Evolutionary conservation across 768 basidiomycete genomes (phyloP).

Genomic region (Rhodosporidiobolus sp.): DNA sequence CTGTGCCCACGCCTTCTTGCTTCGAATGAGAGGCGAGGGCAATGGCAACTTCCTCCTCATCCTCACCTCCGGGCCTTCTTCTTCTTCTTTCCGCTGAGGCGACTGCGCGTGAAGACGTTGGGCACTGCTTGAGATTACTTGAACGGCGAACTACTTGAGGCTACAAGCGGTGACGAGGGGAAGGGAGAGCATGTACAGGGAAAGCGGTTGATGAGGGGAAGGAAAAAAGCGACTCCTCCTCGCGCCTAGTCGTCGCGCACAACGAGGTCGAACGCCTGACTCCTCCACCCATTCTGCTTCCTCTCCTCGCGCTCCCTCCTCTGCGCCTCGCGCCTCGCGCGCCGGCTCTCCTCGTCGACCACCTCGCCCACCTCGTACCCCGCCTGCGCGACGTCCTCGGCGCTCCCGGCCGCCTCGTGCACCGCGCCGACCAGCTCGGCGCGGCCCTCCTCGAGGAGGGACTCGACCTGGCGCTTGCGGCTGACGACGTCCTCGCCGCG

Average conservation of each 20-base stretch:
- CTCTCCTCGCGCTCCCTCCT: constrained; percentile 25
- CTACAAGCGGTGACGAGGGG: too few species aligned
- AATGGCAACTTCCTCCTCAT: too few species aligned
- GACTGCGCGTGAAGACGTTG: too few species aligned
- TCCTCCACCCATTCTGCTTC: constrained; percentile 25
- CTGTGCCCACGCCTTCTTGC: too few species aligned
- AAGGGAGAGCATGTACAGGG: too few species aligned
- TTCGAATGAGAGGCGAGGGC: too few species aligned
- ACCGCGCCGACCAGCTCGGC: constrained; percentile 41
- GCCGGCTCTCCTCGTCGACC: constrained; percentile 46
- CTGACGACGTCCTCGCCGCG: constrained; percentile 46
- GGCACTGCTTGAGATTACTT: too few species aligned
- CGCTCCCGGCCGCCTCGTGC: constrained; percentile 46
- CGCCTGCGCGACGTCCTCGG: constrained; percentile 43
- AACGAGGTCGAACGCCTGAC: constrained; percentile 24
- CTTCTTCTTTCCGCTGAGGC: too few species aligned
- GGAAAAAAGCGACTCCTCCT: too few species aligned
- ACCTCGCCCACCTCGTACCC: constrained; percentile 45
- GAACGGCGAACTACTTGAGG: too few species aligned
- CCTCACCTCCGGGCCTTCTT: too few species aligned
- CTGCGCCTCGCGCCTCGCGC: constrained; percentile 29
- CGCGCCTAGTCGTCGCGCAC: neutral
- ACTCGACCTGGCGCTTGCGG: constrained; percentile 46
- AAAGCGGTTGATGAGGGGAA: too few species aligned
- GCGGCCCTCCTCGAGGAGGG: constrained; percentile 44